Percentiles rank a stretch among this genome's conserved stretches.
phyloP scores from a whole-genome alignment of 176 grass and related monocot species.

The Raddia guianensis region DNA sequence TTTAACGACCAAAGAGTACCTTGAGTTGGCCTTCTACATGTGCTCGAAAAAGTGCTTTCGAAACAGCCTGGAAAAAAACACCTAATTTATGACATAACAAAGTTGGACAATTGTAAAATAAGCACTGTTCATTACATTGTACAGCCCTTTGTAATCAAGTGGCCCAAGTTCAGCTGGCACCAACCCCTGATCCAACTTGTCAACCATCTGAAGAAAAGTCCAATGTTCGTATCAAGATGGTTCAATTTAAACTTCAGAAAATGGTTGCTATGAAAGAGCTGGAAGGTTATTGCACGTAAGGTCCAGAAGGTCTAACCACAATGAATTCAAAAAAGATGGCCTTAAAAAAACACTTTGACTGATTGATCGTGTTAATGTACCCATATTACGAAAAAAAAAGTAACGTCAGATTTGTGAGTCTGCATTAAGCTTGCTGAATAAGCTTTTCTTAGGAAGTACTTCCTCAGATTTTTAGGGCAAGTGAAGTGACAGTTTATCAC shows the following conservation, averaged over 20 bases:
- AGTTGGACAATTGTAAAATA: conserved; percentile 28
- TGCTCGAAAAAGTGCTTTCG: conserved; percentile 89
- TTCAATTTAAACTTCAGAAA: conserved; percentile 25
- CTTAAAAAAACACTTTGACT: not conserved
- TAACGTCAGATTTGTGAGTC: conserved; percentile 11
- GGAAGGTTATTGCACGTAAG: not conserved
- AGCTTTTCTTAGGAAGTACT: conserved; percentile 3
- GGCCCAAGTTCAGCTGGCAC: conserved; percentile 81
- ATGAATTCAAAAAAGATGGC: not conserved
- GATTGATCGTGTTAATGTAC: conserved; percentile 28
- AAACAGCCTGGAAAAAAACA: conserved; percentile 75
- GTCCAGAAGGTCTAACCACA: not conserved
- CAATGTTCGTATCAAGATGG: conserved; percentile 38
- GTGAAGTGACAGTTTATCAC: not conserved
- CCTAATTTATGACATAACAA: conserved; percentile 36
- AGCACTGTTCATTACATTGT: conserved; percentile 60
- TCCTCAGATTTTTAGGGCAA: conserved; percentile 17
- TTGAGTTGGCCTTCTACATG: conserved; percentile 99
- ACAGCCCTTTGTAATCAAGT: conserved; percentile 88
- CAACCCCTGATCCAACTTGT: conserved; percentile 93
- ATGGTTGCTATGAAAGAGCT: not conserved
- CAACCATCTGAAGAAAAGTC: conserved; percentile 79
- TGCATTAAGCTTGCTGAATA: conserved; percentile 10
- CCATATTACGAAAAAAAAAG: conserved; percentile 10
- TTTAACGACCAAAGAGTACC: conserved; percentile 54